Percentiles rank a stretch among this genome's conserved stretches.
These are phyloP conservation scores for Nakazawaea sp. DNA, from an alignment of 805 yeast genomes.

Conservation along the genomic window DNA sequence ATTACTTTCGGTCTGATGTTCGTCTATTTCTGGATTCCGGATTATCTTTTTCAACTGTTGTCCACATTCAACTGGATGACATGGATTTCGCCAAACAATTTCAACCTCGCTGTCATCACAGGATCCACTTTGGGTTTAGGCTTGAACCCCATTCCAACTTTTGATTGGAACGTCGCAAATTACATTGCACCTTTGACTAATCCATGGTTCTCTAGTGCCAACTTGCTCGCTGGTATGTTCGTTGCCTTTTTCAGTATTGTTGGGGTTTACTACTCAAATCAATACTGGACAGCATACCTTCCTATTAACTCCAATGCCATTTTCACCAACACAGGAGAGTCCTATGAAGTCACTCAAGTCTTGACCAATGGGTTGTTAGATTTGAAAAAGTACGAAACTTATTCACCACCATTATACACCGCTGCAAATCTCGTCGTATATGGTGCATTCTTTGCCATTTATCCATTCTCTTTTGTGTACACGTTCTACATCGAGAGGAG, in stretches of 20 bases:
- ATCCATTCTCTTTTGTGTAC: conserved; percentile 49
- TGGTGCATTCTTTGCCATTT: conserved; percentile 49
- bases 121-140: conserved; percentile 43
- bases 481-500: conserved; percentile 39
- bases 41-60: conserved; percentile 33
- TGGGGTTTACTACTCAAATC: conserved; percentile 33
- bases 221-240: conserved; percentile 26
- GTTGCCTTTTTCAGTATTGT: conserved; percentile 26
- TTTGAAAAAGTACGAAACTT: conserved; percentile 35
- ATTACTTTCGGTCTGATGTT: conserved; percentile 26
- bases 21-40: conserved; percentile 38
- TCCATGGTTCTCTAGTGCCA: conserved; percentile 35
- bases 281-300: conserved; percentile 29
- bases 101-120: conserved; percentile 40
- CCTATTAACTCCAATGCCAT: conserved; percentile 43
- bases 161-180: conserved; percentile 41
- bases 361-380: conserved; percentile 39
- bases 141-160: conserved; percentile 43
- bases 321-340: conserved; percentile 43
- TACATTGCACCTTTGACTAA: conserved; percentile 28
- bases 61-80: conserved; percentile 47
- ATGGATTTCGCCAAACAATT: conserved; percentile 49
- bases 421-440: conserved; percentile 56
- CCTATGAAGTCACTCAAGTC: conserved; percentile 39
- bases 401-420: conserved; percentile 61